Evolutionary conservation across 495 filamentous ascomycete genomes (phyloP).

Genomic region (Schizothecium vesticola): DNA sequence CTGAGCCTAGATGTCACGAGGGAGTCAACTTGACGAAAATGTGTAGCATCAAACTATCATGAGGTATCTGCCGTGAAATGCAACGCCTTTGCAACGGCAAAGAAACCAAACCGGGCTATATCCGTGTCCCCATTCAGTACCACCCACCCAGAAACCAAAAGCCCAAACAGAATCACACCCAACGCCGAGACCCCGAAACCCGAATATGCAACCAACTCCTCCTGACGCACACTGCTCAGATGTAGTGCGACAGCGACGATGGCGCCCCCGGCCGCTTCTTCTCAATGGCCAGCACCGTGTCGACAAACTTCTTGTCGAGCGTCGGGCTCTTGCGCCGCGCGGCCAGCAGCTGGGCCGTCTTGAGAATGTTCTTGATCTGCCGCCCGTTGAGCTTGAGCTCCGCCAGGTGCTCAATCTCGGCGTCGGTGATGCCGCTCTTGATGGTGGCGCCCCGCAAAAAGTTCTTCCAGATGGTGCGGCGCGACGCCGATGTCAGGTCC

Average conservation of each 20-base stretch:
- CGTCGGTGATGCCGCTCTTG: conserved; percentile 21
- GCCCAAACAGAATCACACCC: background rate
- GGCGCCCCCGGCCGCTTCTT: conserved; percentile 27
- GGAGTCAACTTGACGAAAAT: background rate
- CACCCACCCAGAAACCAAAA: background rate
- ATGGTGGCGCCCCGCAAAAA: conserved; percentile 25
- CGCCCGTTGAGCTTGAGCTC: conserved; percentile 36
- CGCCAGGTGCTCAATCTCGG: conserved; percentile 33
- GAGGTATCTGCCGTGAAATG: background rate
- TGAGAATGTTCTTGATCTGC: conserved; percentile 50
- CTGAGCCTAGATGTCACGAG: too few species aligned
- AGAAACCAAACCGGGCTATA: background rate
- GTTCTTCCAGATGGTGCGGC: conserved; percentile 29
- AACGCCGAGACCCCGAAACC: background rate
- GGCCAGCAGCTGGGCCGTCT: conserved; percentile 39
- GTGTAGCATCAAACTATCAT: background rate
- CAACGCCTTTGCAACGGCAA: background rate
- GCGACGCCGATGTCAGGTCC: conserved; percentile 32
- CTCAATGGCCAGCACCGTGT: conserved; percentile 28
- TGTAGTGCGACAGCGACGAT: conserved; percentile 23
- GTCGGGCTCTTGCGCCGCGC: conserved; percentile 24
- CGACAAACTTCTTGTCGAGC: conserved; percentile 25
- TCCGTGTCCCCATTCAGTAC: background rate
- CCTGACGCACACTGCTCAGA: conserved; percentile 9
- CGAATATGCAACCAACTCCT: background rate